These are phyloP conservation scores for Pythium angustatum DNA, from an alignment of 352 stramenopile genomes.

Conservation along the genomic window DNA sequence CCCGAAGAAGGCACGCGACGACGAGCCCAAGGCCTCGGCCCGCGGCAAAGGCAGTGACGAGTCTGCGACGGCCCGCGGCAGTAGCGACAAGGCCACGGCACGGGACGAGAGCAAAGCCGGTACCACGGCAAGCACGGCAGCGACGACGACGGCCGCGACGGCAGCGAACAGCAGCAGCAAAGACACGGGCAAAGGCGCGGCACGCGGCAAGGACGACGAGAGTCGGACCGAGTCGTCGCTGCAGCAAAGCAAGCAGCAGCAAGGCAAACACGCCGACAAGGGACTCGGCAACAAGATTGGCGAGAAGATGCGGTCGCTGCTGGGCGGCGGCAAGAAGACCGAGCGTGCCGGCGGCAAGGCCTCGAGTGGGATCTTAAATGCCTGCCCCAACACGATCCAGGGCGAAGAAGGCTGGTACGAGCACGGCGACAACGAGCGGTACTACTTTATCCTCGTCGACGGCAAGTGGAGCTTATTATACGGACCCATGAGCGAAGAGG, in stretches of 20 bases:
- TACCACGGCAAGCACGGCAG: not conserved
- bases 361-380: slow-evolving; percentile 80
- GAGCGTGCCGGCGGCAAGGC: slow-evolving; percentile 54
- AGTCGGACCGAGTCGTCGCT: slow-evolving; percentile 36
- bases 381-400: slow-evolving; percentile 73
- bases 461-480: slow-evolving; percentile 87
- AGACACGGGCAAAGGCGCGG: slow-evolving; percentile 14
- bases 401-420: slow-evolving; percentile 89
- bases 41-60: slow-evolving; percentile 4
- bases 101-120: slow-evolving; percentile 18
- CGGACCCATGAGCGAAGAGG: slow-evolving; percentile 81
- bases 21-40: slow-evolving; percentile 32
- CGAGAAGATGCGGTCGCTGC: slow-evolving; percentile 79
- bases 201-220: slow-evolving; percentile 56
- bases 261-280: slow-evolving; percentile 34
- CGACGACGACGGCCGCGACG: slow-evolving; percentile 7
- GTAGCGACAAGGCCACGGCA: slow-evolving; percentile 17
- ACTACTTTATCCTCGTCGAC: slow-evolving; percentile 84
- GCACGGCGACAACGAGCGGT: slow-evolving; percentile 84
- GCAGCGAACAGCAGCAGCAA: slow-evolving; percentile 15
- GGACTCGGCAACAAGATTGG: slow-evolving; percentile 73
- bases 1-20: slow-evolving; percentile 35
- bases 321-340: slow-evolving; percentile 73
- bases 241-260: slow-evolving; percentile 7
- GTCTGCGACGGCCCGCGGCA: slow-evolving; percentile 18